A percentile compares a stretch with the other conserved stretches of the same genome.
These are phyloP conservation scores for Luffa aegyptiaca DNA, from an alignment of 306 rosid species.

Conservation along the genomic window DNA sequence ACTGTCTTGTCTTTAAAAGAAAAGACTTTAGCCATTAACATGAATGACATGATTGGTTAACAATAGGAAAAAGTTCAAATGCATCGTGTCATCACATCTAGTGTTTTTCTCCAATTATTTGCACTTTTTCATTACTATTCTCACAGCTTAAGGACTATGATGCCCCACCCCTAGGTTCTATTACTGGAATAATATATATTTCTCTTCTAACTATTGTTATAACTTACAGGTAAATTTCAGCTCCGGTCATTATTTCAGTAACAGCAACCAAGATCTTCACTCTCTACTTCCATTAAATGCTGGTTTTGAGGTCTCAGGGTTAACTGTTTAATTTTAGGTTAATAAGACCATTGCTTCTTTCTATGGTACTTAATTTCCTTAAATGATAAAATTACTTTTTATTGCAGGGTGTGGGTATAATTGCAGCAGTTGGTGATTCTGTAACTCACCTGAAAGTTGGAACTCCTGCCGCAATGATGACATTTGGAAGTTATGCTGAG, in stretches of 20 bases:
- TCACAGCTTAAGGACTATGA: neutral
- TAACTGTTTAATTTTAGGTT: neutral
- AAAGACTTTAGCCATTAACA: neutral
- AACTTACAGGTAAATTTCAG: conserved; percentile 82
- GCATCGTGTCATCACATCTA: neutral
- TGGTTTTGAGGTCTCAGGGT: conserved; percentile 78
- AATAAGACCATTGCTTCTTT: conserved; percentile 1
- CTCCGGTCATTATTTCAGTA: conserved; percentile 83
- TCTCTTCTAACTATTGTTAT: conserved; percentile 19
- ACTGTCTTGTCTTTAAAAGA: neutral
- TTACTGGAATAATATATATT: neutral
- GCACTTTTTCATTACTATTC: neutral
- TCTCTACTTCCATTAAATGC: conserved; percentile 86
- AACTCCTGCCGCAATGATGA: conserved; percentile 85
- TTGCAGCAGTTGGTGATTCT: conserved; percentile 79
- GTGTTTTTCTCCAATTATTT: neutral
- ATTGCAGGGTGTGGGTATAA: conserved; percentile 79
- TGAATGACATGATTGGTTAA: neutral
- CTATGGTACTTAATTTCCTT: neutral
- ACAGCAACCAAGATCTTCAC: conserved; percentile 31
- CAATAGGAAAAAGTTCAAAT: neutral
- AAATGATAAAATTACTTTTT: conserved; percentile 1
- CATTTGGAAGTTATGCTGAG: conserved; percentile 89
- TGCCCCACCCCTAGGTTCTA: neutral
- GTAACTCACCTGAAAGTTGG: conserved; percentile 65